Conservation (phyloP, 495 filamentous ascomycete species). For the Daldinia concentrica region DNA sequence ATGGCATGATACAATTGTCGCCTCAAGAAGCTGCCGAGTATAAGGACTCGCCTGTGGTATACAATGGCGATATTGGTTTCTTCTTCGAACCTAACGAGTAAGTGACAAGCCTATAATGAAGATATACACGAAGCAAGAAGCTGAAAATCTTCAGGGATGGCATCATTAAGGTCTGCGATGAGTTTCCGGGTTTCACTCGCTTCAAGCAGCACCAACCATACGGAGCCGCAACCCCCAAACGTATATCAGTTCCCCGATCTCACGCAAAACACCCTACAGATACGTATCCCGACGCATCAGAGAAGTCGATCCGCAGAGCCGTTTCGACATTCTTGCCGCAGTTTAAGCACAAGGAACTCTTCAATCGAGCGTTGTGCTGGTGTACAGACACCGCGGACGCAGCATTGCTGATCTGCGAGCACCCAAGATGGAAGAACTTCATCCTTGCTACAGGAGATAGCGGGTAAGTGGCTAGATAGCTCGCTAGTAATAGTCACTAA, state of each 20-base stretch:
- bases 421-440: constrained; percentile 43
- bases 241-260: constrained; percentile 42
- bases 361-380: constrained; percentile 64
- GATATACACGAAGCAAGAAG: constrained; percentile 45
- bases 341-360: constrained; percentile 57
- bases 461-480: constrained; percentile 24
- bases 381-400: constrained; percentile 65
- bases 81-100: constrained; percentile 68
- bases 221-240: constrained; percentile 63
- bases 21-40: constrained; percentile 59
- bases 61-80: constrained; percentile 64
- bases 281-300: constrained; percentile 57
- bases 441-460: constrained; percentile 44
- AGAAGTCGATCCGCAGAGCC: constrained; percentile 54
- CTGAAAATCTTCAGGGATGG: constrained; percentile 27
- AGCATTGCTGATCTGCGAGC: constrained; percentile 43
- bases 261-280: constrained; percentile 49
- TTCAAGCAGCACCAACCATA: constrained; percentile 56
- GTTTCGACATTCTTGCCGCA: constrained; percentile 59
- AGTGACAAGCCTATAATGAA: constrained; percentile 30
- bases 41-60: constrained; percentile 61
- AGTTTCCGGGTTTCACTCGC: constrained; percentile 43
- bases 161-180: constrained; percentile 42
- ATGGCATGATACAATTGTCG: constrained; percentile 63
- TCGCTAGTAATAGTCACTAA: background rate